phyloP scores from a whole-genome alignment of 2,329 filamentous ascomycete genomes.

The Thielaviopsis musarum region DNA sequence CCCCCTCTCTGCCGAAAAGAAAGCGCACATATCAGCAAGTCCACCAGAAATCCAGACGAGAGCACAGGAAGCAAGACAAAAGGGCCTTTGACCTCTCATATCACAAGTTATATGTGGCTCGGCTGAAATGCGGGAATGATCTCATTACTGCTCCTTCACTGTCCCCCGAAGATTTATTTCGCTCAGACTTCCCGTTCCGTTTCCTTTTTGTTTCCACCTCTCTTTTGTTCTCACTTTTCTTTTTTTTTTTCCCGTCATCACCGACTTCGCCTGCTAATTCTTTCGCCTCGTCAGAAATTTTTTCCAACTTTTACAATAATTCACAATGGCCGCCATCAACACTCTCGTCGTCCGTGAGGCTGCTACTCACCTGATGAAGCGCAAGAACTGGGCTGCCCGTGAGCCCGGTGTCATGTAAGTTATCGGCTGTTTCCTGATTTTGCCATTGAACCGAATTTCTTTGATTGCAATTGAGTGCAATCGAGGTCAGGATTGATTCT shows the following conservation, averaged over 20 bases:
- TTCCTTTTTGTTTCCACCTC: neutral
- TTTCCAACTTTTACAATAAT: constrained; percentile 14
- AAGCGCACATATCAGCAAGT: neutral
- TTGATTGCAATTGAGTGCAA: neutral
- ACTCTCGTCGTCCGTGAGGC: constrained; percentile 23
- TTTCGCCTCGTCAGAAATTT: neutral
- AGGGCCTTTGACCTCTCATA: neutral
- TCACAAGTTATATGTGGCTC: neutral
- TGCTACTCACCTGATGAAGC: constrained; percentile 24
- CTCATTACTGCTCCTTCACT: neutral
- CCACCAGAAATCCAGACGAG: neutral
- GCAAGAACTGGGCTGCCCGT: constrained; percentile 23
- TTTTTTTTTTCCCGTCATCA: neutral
- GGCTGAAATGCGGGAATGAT: neutral
- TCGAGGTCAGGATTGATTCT: too few species aligned
- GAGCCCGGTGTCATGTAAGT: constrained; percentile 23
- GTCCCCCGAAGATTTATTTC: neutral
- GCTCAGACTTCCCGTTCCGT: neutral
- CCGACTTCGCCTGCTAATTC: neutral
- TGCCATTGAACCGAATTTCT: too few species aligned
- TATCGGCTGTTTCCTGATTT: neutral
- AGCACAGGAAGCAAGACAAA: neutral
- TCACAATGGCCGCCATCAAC: constrained; percentile 27
- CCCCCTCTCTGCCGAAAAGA: neutral
- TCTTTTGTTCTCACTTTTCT: neutral